A percentile compares a stretch with the other conserved stretches of the same genome.
Conservation (phyloP, 2,329 filamentous ascomycete genomes). For the Hypomyces rosellus region DNA sequence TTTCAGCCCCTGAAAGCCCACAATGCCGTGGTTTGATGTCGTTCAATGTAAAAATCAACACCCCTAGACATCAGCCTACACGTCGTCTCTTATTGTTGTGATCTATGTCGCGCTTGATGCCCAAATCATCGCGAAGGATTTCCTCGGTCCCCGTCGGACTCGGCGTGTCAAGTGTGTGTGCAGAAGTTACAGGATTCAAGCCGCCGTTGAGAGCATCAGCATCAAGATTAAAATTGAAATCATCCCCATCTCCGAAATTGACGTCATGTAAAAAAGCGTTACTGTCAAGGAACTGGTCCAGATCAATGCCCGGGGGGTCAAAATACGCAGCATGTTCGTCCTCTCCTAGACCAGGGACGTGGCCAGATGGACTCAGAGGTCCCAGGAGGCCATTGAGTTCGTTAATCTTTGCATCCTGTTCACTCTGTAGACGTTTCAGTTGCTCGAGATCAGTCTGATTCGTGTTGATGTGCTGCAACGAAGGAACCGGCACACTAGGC, state of each 20-base stretch:
- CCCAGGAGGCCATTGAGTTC: constrained; percentile 68
- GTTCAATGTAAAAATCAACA: too few relatives aligned
- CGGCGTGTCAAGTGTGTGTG: constrained; percentile 27
- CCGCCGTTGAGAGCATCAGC: constrained; percentile 10
- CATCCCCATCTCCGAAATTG: constrained; percentile 38
- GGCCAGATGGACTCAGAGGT: constrained; percentile 72
- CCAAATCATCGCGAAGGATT: constrained; percentile 39
- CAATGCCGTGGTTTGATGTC: not conserved
- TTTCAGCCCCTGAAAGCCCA: too few relatives aligned
- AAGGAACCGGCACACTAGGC: constrained; percentile 37
- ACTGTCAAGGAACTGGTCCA: constrained; percentile 47
- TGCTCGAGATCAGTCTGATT: constrained; percentile 73
- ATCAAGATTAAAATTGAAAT: constrained; percentile 48
- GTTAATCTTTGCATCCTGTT: constrained; percentile 72
- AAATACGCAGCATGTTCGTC: constrained; percentile 26
- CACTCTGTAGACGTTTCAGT: constrained; percentile 69
- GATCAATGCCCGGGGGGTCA: constrained; percentile 35
- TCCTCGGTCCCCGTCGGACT: constrained; percentile 47
- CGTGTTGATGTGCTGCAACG: constrained; percentile 57
- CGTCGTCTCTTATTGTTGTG: constrained; percentile 34
- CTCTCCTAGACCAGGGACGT: constrained; percentile 63
- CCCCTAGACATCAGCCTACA: constrained; percentile 19
- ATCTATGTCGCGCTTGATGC: constrained; percentile 18
- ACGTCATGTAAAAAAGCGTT: constrained; percentile 33
- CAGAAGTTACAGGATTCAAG: not conserved